Evolutionary conservation across 179 eudicot species (phyloP).

Genomic region (Silene noctiflora): DNA sequence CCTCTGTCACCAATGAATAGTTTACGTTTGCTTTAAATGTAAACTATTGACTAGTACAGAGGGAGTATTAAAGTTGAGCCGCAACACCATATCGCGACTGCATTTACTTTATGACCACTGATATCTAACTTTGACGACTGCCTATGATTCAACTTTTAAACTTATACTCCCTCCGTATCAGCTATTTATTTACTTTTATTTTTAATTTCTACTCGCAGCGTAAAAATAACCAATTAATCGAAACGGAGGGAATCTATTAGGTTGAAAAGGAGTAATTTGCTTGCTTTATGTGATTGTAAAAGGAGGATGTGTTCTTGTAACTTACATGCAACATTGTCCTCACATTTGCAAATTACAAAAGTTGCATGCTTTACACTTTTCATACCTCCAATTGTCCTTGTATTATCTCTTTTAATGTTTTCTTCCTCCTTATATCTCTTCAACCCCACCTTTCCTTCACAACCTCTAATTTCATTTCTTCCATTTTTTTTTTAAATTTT

Average conservation of each 20-base stretch:
- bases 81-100: neutral
- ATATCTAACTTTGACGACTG: neutral
- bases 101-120: neutral
- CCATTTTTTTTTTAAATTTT: neutral
- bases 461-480: neutral
- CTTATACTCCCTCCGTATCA: neutral
- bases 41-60: too few species aligned
- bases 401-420: too few species aligned
- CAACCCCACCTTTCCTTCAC: neutral
- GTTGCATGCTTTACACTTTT: slow-evolving; percentile 31
- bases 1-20: too few species aligned
- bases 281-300: neutral
- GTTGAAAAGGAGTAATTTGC: neutral
- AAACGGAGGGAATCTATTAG: too few species aligned
- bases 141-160: too few species aligned
- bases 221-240: too few species aligned
- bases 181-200: neutral
- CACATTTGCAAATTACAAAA: slow-evolving; percentile 13
- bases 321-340: neutral
- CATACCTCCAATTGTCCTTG: neutral
- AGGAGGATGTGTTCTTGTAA: neutral
- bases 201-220: too few species aligned
- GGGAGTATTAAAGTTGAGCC: too few species aligned
- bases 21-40: too few species aligned
- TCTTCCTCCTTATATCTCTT: neutral